A percentile compares a stretch with the other conserved stretches of the same genome.
Evolutionary conservation across 352 stramenopile genomes (phyloP).

Genomic region (Pythium brassicae): DNA sequence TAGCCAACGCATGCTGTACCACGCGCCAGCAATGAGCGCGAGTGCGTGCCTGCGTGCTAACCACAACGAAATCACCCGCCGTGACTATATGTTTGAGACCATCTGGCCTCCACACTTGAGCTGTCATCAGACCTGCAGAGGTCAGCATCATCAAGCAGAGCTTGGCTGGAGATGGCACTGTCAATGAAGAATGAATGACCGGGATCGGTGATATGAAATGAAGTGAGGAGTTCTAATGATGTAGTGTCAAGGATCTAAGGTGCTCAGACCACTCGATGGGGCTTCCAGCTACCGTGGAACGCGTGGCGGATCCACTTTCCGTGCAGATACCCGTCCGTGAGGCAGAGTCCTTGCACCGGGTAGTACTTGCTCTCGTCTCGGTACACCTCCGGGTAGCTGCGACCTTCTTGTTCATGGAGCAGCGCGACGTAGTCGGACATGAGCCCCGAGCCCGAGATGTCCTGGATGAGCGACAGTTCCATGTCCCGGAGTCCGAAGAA

Average conservation of each 20-base stretch:
- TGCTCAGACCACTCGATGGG: neutral
- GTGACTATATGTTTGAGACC: too few species aligned
- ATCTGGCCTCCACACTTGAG: too few species aligned
- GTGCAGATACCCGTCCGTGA: neutral
- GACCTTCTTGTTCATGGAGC: conserved; percentile 10
- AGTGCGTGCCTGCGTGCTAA: too few species aligned
- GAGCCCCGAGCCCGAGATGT: conserved; percentile 14
- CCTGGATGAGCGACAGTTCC: conserved; percentile 11
- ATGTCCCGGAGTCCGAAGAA: conserved; percentile 16
- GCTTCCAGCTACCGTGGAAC: conserved; percentile 6
- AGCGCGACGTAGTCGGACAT: conserved; percentile 17
- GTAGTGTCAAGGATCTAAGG: too few species aligned
- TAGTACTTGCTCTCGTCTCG: neutral
- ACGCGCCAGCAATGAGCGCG: too few species aligned
- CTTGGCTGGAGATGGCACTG: too few species aligned
- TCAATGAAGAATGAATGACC: too few species aligned
- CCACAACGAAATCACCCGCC: too few species aligned
- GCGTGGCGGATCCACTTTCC: conserved; percentile 7
- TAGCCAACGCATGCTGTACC: too few species aligned
- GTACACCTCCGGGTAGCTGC: conserved; percentile 7
- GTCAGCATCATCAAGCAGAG: too few species aligned
- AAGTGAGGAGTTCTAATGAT: neutral
- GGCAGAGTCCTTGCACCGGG: conserved; percentile 5
- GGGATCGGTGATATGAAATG: conserved; percentile 1
- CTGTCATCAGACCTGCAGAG: too few species aligned